Evolutionary conservation across 1,139 yeast species (phyloP).

Genomic region (Kodamaea arcana): DNA sequence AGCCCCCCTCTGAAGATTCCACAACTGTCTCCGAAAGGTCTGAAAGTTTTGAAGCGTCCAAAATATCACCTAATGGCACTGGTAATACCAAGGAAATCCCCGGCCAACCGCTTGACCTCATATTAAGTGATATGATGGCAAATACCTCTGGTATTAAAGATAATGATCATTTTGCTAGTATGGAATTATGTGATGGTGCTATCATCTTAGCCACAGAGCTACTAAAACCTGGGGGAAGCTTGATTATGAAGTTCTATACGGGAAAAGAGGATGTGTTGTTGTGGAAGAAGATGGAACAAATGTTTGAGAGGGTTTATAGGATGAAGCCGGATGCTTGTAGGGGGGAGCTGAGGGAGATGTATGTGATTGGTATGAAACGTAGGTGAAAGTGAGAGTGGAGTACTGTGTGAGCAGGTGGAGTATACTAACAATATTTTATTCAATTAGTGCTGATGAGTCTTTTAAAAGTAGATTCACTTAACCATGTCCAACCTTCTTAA

Average conservation of each 20-base stretch:
- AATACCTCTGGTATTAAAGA: constrained; percentile 43
- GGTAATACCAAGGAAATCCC: constrained; percentile 1
- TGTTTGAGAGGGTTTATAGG: constrained; percentile 31
- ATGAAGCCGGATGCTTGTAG: constrained; percentile 39
- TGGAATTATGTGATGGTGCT: constrained; percentile 43
- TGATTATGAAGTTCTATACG: constrained; percentile 41
- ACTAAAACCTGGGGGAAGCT: constrained; percentile 28
- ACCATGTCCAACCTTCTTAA: too few relatives aligned
- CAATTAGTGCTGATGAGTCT: too few relatives aligned
- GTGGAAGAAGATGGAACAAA: constrained; percentile 20
- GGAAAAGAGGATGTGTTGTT: constrained; percentile 36
- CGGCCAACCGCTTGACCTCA: constrained; percentile 25
- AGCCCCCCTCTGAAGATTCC: background rate
- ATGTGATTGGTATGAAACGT: constrained; percentile 27
- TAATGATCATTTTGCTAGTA: constrained; percentile 42
- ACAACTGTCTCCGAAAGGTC: too few relatives aligned
- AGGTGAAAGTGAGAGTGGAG: constrained; percentile 6
- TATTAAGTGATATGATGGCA: constrained; percentile 49
- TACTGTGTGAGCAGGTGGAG: too few relatives aligned
- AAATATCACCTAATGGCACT: too few relatives aligned
- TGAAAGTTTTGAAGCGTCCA: too few relatives aligned
- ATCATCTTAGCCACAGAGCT: constrained; percentile 25
- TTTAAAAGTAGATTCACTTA: too few relatives aligned
- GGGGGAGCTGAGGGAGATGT: constrained; percentile 38
- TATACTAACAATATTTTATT: too few relatives aligned